These are phyloP conservation scores for Aspergillus sp. DNA, from an alignment of 2,329 filamentous ascomycete genomes.

Conservation along the genomic window DNA sequence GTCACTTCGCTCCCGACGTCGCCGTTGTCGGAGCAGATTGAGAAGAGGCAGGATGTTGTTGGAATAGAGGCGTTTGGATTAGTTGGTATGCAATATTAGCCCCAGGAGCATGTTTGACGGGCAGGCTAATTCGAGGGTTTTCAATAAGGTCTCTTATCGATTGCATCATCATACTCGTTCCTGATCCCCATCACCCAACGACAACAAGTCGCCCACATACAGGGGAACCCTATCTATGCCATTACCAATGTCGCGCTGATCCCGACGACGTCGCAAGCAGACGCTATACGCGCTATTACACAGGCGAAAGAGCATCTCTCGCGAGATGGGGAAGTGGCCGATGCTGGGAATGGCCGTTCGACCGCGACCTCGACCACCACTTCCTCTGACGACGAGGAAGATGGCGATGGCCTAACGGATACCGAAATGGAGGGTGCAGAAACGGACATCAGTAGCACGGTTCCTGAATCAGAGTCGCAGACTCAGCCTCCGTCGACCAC, in stretches of 20 bases:
- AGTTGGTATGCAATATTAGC: constrained; percentile 42
- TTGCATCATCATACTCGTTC: constrained; percentile 72
- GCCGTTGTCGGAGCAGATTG: constrained; percentile 12
- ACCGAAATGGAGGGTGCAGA: constrained; percentile 21
- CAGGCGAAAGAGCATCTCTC: constrained; percentile 46
- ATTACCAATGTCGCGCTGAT: constrained; percentile 87
- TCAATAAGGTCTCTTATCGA: constrained; percentile 64
- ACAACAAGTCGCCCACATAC: constrained; percentile 79
- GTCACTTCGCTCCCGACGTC: constrained; percentile 41
- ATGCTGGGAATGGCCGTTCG: constrained; percentile 14
- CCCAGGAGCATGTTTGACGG: background rate
- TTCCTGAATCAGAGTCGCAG: constrained; percentile 15
- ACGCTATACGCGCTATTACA: constrained; percentile 64
- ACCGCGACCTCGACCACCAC: constrained; percentile 17
- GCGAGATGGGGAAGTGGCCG: constrained; percentile 26
- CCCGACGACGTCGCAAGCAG: constrained; percentile 66
- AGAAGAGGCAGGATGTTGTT: constrained; percentile 22
- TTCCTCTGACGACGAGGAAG: constrained; percentile 12
- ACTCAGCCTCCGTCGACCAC: background rate
- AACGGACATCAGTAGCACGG: constrained; percentile 18
- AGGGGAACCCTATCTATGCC: constrained; percentile 73
- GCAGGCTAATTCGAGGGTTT: background rate
- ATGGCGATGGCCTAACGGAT: constrained; percentile 17
- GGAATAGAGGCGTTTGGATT: constrained; percentile 46
- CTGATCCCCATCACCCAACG: constrained; percentile 79